Conservation (phyloP, 306 rosid genomes). For the Herpetospermum pedunculosum region DNA sequence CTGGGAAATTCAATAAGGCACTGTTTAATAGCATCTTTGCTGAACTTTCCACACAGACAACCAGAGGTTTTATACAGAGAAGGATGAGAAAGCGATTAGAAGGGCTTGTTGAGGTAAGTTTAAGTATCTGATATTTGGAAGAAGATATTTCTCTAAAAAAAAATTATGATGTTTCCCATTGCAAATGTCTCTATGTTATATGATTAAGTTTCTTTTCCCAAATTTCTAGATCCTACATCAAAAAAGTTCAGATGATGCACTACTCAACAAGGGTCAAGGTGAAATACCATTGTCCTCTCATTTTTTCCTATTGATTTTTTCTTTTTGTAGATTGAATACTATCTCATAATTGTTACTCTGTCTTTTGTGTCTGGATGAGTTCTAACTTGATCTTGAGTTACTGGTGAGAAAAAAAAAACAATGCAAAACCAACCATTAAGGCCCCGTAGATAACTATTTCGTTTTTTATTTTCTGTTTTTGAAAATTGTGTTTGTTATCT, state of each 20-base stretch:
- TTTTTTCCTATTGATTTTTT: neutral
- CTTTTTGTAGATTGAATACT: neutral
- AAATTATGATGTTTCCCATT: neutral
- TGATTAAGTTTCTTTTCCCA: neutral
- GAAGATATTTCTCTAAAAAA: neutral
- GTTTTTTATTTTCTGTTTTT: no score
- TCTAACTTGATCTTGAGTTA: neutral
- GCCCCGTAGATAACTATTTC: no score
- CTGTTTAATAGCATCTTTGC: neutral
- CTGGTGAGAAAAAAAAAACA: neutral
- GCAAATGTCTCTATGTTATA: neutral
- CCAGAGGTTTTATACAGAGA: constrained; percentile 75
- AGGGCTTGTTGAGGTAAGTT: constrained; percentile 45
- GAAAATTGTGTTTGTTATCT: no score
- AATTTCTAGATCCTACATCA: constrained; percentile 45
- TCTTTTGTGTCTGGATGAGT: neutral
- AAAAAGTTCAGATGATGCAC: constrained; percentile 25
- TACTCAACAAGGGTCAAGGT: constrained; percentile 34
- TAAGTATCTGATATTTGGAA: neutral
- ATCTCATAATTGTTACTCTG: neutral
- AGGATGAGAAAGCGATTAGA: constrained; percentile 73
- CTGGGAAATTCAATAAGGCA: neutral
- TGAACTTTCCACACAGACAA: constrained; percentile 30
- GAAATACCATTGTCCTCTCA: neutral
- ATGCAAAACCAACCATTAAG: no score